A percentile compares a stretch with the other conserved stretches of the same genome.
Conservation (phyloP, 75 land plant species). For the Cunninghamia lanceolata region DNA sequence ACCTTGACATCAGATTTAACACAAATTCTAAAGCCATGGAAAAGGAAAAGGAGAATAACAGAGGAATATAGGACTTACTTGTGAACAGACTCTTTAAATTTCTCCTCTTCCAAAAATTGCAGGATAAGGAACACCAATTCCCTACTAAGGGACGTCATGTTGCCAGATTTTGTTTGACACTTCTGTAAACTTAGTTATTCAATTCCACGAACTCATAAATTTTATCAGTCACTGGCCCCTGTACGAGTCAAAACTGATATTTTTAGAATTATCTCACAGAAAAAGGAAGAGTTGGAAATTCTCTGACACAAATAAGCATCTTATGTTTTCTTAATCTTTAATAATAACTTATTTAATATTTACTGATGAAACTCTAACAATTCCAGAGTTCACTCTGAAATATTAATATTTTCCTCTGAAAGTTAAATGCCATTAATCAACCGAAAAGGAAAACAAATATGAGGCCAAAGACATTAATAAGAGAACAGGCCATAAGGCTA, state of each 20-base stretch:
- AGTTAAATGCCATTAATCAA: background rate
- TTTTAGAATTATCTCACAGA: background rate
- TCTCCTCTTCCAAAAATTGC: constrained; percentile 75
- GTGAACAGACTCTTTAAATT: constrained; percentile 75
- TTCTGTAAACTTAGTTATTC: background rate
- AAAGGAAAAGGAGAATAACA: background rate
- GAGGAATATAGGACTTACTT: constrained; percentile 36
- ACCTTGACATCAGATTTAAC: background rate
- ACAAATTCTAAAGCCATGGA: background rate
- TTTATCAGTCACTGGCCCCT: background rate
- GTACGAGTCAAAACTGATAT: background rate
- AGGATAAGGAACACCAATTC: constrained; percentile 73
- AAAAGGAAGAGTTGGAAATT: background rate
- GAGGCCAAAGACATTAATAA: background rate
- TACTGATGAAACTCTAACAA: background rate
- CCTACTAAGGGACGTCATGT: constrained; percentile 67
- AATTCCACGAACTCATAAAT: background rate
- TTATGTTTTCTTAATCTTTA: background rate
- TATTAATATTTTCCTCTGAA: background rate
- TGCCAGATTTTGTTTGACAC: background rate
- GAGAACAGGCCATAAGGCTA: background rate
- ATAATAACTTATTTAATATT: background rate
- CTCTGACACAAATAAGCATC: background rate
- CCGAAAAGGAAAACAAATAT: background rate
- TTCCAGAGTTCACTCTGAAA: background rate